Base-by-base conservation (phyloP, 192 early-diverging fungal species). In the Diversispora eburnea region DNA sequence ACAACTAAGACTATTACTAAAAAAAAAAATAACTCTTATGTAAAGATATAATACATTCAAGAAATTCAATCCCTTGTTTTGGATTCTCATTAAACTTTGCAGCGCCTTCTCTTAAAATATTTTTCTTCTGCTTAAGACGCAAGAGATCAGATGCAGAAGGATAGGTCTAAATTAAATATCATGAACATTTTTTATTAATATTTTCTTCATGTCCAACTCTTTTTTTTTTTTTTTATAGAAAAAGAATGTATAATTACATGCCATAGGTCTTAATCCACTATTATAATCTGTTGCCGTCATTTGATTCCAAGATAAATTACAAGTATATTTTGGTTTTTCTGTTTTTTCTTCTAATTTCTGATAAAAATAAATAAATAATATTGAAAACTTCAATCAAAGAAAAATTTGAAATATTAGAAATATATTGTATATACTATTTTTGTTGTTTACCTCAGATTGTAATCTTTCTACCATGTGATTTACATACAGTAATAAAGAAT, bases 11-110 rank as follows among this genome's bases (percentile, higher is more conserved):
- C 25, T 33, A 33, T 33, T 33, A 33, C 25, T n/a, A n/a, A 55
- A 69, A 8, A 20, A 49, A 3, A 15, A 8, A 3, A 15, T 17
- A 2, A 19, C 15, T 0, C 3, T 45, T 41, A 17, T 63, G 3
- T 19, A 4, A 46, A 63, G 12, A 64, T 12, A 3, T 13, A 13
- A 17, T 3, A 84, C 81, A 86, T 85, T 94, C 89, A 67, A 97
- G 80, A 73, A 90, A 97, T 8, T 80, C 79, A 55, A 98, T 88
- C 0, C 97, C 96, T 5, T 91, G 88, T 77, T 94, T 96, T 4
- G 94, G 90, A 62, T 83, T 89, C 77, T 88, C 84, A 77, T 98
- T 96, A 79, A 99, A 99, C 55, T 89, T 78, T 42, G 84, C 80
- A 6, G 92, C 91, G 3, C 92, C 95, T 65, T 89, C 85, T 61